Evolutionary conservation across 208 protist genomes (phyloP), one percentile per base, ranked within the genome.

Genomic region (Crithidia bombi): DNA sequence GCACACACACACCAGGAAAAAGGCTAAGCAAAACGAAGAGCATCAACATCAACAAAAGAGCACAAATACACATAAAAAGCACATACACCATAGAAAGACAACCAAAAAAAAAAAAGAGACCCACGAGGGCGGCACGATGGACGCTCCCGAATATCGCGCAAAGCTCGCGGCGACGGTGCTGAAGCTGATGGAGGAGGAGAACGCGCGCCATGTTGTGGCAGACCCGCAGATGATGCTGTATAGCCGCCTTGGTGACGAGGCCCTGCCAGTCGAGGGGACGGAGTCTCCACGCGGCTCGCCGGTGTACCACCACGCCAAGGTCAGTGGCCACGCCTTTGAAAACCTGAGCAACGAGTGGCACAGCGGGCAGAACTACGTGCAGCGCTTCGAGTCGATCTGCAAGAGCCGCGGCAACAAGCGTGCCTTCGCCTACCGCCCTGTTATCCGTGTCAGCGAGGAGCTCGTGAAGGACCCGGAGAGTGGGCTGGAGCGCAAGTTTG

Each of bases 391-490:
- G 65, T 30, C 57, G 9, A 69, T 69, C 36, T 82, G 58, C 65
- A 64, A 35, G 58, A 50, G 65, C 38, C 71, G 39, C 21, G 49
- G 69, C 32, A 64, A 72, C 33, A 55, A 75, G 23, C 75, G 72
- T 23, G 89, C 89, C 5, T 49, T 94, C 25, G 85, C 69, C 30
- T 91, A 90, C 47, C 85, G 89, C 43, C 64, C 65, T 7, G 52
- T 90, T 19, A 69, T 81, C n/a, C 70, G 64, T 17, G 65, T 89
- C 1, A 82, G 86, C 65, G 82, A 81, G 51, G 68, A 74, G 43
- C 63, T 72, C 26, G 57, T 75, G 39, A 75, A 62, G 49, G 78
- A 73, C 30, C 26, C 61, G 26, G 50, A 66, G 9, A 63, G 51
- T 39, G 85, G 83, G 5, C 62, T 73, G 68, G 66, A 84, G 52